A percentile compares a stretch with the other conserved stretches of the same genome.
These are phyloP conservation scores for Plenodomus biglobosus DNA, from an alignment of 2,329 filamentous ascomycete species.

Conservation along the genomic window DNA sequence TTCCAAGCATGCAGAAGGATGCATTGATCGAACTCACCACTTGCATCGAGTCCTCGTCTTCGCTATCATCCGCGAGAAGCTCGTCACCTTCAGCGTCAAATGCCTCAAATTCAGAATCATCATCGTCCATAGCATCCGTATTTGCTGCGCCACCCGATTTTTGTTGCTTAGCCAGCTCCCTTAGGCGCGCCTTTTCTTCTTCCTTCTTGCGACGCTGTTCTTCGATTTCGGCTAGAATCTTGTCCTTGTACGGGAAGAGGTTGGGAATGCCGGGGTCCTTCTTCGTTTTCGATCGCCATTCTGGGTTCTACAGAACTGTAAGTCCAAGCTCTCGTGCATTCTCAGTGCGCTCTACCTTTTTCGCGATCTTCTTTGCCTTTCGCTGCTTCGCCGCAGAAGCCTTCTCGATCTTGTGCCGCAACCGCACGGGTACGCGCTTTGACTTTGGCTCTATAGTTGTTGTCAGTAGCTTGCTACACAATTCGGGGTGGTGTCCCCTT, in stretches of 20 bases:
- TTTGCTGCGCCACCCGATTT: slow-evolving; percentile 40
- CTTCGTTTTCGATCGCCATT: slow-evolving; percentile 94
- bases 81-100: slow-evolving; percentile 57
- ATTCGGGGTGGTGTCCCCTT: slow-evolving; percentile 15
- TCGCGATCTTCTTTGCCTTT: slow-evolving; percentile 84
- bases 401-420: slow-evolving; percentile 96
- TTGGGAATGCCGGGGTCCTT: slow-evolving; percentile 98
- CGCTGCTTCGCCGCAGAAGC: slow-evolving; percentile 85
- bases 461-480: slow-evolving; percentile 6
- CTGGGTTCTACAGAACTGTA: slow-evolving; percentile 67
- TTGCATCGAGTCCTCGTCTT: slow-evolving; percentile 60
- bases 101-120: slow-evolving; percentile 34
- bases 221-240: slow-evolving; percentile 91
- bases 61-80: slow-evolving; percentile 53
- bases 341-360: slow-evolving; percentile 60
- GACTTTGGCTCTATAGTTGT: slow-evolving; percentile 76
- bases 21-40: slow-evolving; percentile 42
- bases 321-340: slow-evolving; percentile 8
- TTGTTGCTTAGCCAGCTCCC: slow-evolving; percentile 65
- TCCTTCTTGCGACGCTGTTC: slow-evolving; percentile 78
- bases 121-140: slow-evolving; percentile 42
- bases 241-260: slow-evolving; percentile 96
- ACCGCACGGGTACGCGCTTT: slow-evolving; percentile 84
- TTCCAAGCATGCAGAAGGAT: background rate
- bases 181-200: slow-evolving; percentile 68